Conservation (phyloP, 169 alveolate genomes). For the Toxoplasma gondii region DNA sequence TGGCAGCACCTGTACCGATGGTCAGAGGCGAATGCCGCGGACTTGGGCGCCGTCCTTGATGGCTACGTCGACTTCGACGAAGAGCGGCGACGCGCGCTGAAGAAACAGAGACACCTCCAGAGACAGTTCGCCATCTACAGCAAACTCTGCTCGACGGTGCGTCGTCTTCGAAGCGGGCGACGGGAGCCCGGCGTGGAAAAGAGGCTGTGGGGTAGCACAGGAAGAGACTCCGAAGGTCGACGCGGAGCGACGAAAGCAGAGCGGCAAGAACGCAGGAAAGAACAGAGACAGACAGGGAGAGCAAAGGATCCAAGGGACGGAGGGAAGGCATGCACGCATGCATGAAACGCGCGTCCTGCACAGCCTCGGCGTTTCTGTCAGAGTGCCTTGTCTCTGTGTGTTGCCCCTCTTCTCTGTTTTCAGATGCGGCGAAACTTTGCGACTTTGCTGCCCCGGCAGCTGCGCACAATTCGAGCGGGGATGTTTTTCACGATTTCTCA, state of each 20-base stretch:
- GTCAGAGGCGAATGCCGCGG: neutral
- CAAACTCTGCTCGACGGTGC: slow-evolving; percentile 29
- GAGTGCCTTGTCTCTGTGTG: no score
- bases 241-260: no score
- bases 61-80: neutral
- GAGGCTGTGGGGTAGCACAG: neutral
- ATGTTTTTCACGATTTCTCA: neutral
- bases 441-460: slow-evolving; percentile 8
- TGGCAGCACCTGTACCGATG: neutral
- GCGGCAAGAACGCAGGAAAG: neutral
- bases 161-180: neutral
- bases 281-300: neutral
- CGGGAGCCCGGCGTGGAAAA: neutral
- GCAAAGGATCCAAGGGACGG: neutral
- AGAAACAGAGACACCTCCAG: slow-evolving; percentile 28
- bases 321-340: neutral
- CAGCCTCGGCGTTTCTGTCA: no score
- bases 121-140: slow-evolving; percentile 30
- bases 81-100: neutral
- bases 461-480: slow-evolving; percentile 22
- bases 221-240: neutral
- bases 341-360: no score
- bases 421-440: slow-evolving; percentile 35
- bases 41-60: neutral
- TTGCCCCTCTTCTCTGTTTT: neutral